These are phyloP conservation scores for Lumnitzera racemosa DNA, from an alignment of 345 rosid species.

Conservation along the genomic window DNA sequence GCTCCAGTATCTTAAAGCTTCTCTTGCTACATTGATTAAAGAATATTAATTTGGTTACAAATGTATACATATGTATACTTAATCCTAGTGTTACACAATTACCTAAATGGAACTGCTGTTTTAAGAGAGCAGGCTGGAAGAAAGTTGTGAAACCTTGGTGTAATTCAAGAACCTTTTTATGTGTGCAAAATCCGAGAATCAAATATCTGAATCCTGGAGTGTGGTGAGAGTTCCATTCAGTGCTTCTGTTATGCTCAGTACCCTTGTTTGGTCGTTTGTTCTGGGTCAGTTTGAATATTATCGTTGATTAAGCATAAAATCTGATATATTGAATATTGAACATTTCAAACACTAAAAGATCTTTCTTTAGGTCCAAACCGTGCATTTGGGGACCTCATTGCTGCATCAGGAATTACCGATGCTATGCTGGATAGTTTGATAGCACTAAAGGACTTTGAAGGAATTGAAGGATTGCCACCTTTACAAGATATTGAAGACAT, in stretches of 20 bases:
- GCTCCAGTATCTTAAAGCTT: too few species aligned
- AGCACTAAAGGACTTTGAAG: slow-evolving; percentile 80
- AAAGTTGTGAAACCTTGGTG: too few species aligned
- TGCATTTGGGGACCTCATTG: slow-evolving; percentile 90
- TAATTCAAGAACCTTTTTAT: too few species aligned
- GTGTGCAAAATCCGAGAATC: background rate
- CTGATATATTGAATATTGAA: background rate
- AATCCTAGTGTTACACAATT: too few species aligned
- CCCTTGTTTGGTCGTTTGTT: background rate
- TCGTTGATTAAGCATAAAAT: background rate
- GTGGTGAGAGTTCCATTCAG: background rate
- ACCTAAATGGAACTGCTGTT: too few species aligned
- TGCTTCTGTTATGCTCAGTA: background rate
- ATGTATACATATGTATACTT: too few species aligned
- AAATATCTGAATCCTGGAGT: background rate
- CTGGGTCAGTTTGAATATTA: too few species aligned
- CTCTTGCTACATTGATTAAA: too few species aligned
- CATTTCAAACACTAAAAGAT: slow-evolving; percentile 7
- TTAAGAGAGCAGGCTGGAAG: too few species aligned
- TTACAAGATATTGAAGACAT: slow-evolving; percentile 70
- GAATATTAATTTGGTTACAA: too few species aligned
- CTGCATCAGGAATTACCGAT: slow-evolving; percentile 88
- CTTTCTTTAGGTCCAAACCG: slow-evolving; percentile 64
- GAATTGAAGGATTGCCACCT: slow-evolving; percentile 79
- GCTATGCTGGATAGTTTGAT: slow-evolving; percentile 88